A percentile compares a stretch with the other conserved stretches of the same genome.
These are phyloP conservation scores for Suhomyces choctaworum DNA, from an alignment of 1,139 yeast species.

Conservation along the genomic window DNA sequence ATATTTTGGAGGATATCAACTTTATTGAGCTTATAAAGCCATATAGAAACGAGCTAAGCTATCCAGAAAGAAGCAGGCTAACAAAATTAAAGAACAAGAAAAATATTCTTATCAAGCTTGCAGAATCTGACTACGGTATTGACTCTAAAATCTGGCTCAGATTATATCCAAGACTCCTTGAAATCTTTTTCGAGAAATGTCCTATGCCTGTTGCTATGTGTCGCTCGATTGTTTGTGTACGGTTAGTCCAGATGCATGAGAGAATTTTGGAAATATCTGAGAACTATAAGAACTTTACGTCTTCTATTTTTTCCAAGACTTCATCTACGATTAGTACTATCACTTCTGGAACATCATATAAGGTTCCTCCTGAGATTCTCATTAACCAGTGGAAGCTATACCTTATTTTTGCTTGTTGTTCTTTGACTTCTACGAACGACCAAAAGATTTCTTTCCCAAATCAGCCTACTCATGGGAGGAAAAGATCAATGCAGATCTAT, in stretches of 20 bases:
- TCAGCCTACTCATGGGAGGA: conserved; percentile 62
- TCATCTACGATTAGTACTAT: conserved; percentile 33
- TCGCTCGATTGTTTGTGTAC: conserved; percentile 86
- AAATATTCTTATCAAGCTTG: conserved; percentile 68
- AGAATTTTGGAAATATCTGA: conserved; percentile 65
- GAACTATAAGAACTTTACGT: conserved; percentile 43
- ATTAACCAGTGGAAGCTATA: conserved; percentile 89
- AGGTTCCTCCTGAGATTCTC: conserved; percentile 65
- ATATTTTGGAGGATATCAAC: conserved; percentile 70
- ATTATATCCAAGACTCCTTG: conserved; percentile 74
- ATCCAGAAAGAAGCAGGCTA: conserved; percentile 77
- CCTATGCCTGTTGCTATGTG: conserved; percentile 95
- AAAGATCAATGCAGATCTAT: conserved; percentile 72
- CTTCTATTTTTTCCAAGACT: conserved; percentile 38
- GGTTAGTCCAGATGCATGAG: conserved; percentile 89
- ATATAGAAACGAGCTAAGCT: conserved; percentile 63
- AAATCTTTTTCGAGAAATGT: conserved; percentile 72
- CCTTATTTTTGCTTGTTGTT: conserved; percentile 87
- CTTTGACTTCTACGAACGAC: conserved; percentile 85
- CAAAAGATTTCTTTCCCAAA: conserved; percentile 69
- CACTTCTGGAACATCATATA: conserved; percentile 29
- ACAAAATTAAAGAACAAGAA: conserved; percentile 62
- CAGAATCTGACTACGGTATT: conserved; percentile 91
- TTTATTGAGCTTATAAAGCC: conserved; percentile 64
- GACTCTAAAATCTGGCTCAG: conserved; percentile 96